Base-by-base conservation (phyloP, 192 early-diverging fungal species). In the Coemansia erecta region DNA sequence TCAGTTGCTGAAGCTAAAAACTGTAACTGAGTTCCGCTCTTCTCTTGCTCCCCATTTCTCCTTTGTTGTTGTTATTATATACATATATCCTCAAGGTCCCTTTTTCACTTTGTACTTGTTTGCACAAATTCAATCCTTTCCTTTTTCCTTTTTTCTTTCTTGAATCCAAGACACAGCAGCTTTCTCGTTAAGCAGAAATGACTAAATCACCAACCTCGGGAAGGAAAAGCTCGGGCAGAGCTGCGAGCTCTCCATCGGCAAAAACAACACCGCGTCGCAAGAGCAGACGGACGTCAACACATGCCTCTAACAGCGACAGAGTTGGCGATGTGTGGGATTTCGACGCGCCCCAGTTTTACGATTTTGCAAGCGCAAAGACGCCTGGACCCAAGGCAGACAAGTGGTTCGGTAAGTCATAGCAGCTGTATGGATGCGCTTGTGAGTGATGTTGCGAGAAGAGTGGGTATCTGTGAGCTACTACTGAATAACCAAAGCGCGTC, bases 301-400 rank as follows among this genome's bases (percentile, higher is more conserved):
- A 43, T 8, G 24, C 56, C 0, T 23, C 37, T 10, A 41, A 46
- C 7, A 33, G 28, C 1, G 46, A 17, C 6, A 46, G 33, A 0
- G 33, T 48, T 2, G 41, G 55, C 45, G 61, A 58, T 24, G 53
- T 71, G 33, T 79, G 77, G 77, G 59, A 73, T 24, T 79, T 79
- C 47, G 77, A 79, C 22, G 77, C 77, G 28, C 77, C 77, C 8
- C 53, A 66, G 52, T 79, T 63, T 18, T 79, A 66, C 49, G 71
- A 79, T 59, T 79, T 79, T 73, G 62, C 26, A 18, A 69, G 52
- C 39, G n/a, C 77, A 19, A 69, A 65, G 57, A 79, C 77, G 3
- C 77, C 77, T 6, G 77, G 77, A 0, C 51, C 50, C 2, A 60
- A 53, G 2, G 56, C 71, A 13, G 77, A 79, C 48, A 73, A 63